phyloP scores from a whole-genome alignment of 257 asterid species.

The Gardenia jasminoides region DNA sequence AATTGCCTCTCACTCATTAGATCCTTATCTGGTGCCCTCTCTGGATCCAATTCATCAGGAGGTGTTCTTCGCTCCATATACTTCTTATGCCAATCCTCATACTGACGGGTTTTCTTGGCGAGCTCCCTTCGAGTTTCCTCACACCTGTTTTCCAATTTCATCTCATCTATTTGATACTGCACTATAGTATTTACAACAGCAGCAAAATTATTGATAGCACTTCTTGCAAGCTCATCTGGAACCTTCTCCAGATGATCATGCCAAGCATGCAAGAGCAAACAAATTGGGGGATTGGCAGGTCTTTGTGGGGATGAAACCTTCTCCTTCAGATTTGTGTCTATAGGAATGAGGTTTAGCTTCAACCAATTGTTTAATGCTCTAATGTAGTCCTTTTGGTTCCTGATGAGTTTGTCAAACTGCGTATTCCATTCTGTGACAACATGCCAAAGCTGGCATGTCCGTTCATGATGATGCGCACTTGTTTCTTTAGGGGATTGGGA shows the following conservation, averaged over 20 bases:
- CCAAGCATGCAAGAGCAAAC: slow-evolving; percentile 65
- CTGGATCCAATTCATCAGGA: slow-evolving; percentile 65
- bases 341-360: slow-evolving; percentile 76
- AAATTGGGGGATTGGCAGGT: slow-evolving; percentile 66
- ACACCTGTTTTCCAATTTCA: slow-evolving; percentile 63
- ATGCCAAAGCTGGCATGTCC: slow-evolving; percentile 70
- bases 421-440: slow-evolving; percentile 78
- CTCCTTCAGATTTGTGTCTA: slow-evolving; percentile 77
- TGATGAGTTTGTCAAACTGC: slow-evolving; percentile 66
- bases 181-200: slow-evolving; percentile 60
- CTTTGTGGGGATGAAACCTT: slow-evolving; percentile 77
- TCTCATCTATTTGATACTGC: slow-evolving; percentile 78
- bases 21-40: slow-evolving; percentile 37
- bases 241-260: slow-evolving; percentile 65
- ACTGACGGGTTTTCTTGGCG: slow-evolving; percentile 53
- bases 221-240: slow-evolving; percentile 77
- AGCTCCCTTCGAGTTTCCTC: slow-evolving; percentile 71
- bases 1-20: slow-evolving; percentile 49
- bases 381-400: slow-evolving; percentile 68
- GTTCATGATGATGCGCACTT: slow-evolving; percentile 81
- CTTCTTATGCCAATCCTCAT: slow-evolving; percentile 70
- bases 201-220: slow-evolving; percentile 66
- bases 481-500: slow-evolving; percentile 82
- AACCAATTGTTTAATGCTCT: slow-evolving; percentile 68
- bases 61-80: slow-evolving; percentile 63